phyloP scores from a whole-genome alignment of 495 filamentous ascomycete species.

The Talaromyces ruber region DNA sequence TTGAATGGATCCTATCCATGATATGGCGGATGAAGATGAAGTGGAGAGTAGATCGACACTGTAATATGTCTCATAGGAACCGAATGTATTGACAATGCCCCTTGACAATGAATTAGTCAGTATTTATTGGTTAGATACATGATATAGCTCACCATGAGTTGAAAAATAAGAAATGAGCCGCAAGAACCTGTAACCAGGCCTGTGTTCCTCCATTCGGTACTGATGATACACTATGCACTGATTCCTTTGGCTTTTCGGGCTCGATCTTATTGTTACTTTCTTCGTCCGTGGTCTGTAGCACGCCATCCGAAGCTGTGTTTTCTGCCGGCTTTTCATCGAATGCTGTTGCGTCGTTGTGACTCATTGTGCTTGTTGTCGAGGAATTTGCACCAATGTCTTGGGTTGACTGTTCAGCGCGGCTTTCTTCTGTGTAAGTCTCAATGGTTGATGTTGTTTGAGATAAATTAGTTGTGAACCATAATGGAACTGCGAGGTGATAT shows the following conservation, averaged over 20 bases:
- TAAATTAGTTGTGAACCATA: neutral
- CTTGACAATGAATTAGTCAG: neutral
- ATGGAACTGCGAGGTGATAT: neutral
- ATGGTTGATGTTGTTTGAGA: neutral
- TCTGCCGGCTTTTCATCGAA: neutral
- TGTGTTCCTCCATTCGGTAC: constrained; percentile 4
- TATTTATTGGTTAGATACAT: neutral
- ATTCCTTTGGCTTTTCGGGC: neutral
- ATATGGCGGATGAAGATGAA: constrained; percentile 8
- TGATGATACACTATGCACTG: neutral
- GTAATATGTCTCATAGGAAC: constrained; percentile 47
- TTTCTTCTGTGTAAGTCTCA: neutral
- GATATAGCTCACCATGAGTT: constrained; percentile 45
- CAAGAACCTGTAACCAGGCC: constrained; percentile 47
- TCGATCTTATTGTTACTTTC: neutral
- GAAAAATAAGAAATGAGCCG: constrained; percentile 46
- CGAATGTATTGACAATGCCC: constrained; percentile 41
- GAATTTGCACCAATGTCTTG: neutral
- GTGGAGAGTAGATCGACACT: constrained; percentile 19
- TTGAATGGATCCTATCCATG: constrained; percentile 12
- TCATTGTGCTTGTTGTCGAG: neutral
- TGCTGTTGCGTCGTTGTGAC: neutral
- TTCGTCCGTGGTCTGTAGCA: neutral
- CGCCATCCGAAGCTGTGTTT: neutral
- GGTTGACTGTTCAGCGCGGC: neutral